Conservation (phyloP, 257 asterid species). For the Catharanthus roseus region DNA sequence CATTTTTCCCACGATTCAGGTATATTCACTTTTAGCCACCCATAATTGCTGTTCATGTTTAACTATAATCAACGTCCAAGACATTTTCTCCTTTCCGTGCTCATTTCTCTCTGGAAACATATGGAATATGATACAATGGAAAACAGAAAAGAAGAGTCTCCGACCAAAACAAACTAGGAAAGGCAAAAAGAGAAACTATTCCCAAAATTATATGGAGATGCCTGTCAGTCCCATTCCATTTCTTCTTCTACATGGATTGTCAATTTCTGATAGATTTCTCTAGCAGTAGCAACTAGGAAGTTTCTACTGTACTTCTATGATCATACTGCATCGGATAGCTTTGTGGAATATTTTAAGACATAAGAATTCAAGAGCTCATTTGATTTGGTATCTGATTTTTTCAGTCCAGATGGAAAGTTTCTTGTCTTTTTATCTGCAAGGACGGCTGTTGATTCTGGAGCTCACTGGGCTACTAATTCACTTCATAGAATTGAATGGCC, state of each 20-base stretch:
- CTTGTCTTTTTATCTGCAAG: constrained; percentile 76
- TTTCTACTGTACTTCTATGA: background rate
- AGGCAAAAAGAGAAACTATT: background rate
- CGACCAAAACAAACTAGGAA: background rate
- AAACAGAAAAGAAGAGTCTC: background rate
- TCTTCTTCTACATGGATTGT: background rate
- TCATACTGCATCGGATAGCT: too few relatives aligned
- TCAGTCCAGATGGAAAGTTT: constrained; percentile 78
- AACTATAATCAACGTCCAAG: background rate
- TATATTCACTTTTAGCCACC: constrained; percentile 17
- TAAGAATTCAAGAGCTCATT: background rate
- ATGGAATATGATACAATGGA: background rate
- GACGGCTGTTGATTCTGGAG: constrained; percentile 77
- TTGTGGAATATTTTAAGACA: background rate
- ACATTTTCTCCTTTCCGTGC: background rate
- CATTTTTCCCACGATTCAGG: constrained; percentile 85
- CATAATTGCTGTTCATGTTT: background rate
- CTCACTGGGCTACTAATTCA: constrained; percentile 75
- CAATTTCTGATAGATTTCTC: background rate
- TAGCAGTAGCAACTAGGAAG: background rate
- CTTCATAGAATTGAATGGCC: constrained; percentile 88
- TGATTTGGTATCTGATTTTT: constrained; percentile 11
- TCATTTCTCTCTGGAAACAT: background rate
- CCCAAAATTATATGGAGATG: background rate
- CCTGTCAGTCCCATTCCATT: background rate